These are phyloP conservation scores for Limnomonas spitsbergensis DNA, from an alignment of 139 green algal genomes.

Conservation along the genomic window DNA sequence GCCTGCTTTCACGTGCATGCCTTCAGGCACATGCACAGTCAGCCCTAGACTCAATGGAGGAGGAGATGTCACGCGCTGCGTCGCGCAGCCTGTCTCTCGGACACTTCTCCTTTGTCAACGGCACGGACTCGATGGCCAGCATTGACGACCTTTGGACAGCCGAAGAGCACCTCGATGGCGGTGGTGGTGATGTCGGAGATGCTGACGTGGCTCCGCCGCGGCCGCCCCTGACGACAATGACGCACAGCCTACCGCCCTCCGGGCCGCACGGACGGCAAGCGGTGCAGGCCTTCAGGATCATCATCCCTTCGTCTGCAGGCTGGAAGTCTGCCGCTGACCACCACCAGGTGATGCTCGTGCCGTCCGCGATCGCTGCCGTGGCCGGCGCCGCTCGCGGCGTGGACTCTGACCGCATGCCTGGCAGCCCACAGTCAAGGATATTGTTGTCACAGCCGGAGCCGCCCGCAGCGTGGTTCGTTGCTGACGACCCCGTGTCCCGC, in stretches of 20 bases:
- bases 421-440: not conserved
- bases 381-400: not conserved
- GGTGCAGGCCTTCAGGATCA: not conserved
- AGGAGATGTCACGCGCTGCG: not conserved
- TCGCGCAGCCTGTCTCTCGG: not conserved
- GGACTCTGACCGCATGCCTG: not conserved
- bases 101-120: not conserved
- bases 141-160: not conserved
- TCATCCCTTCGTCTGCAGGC: not conserved
- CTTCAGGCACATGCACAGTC: not conserved
- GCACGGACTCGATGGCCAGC: not conserved
- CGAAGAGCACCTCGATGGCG: no score
- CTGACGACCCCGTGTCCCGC: slow-evolving; percentile 59
- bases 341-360: not conserved
- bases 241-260: not conserved
- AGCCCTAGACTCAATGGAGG: not conserved
- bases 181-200: no score
- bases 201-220: no score
- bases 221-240: not conserved
- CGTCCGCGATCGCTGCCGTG: no score
- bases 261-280: not conserved
- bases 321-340: not conserved
- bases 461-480: slow-evolving; percentile 70
- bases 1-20: no score
- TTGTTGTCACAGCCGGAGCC: not conserved